Base-by-base conservation (phyloP, 2,329 filamentous ascomycete species). In the Aspergillus pseudoviridinutans region DNA sequence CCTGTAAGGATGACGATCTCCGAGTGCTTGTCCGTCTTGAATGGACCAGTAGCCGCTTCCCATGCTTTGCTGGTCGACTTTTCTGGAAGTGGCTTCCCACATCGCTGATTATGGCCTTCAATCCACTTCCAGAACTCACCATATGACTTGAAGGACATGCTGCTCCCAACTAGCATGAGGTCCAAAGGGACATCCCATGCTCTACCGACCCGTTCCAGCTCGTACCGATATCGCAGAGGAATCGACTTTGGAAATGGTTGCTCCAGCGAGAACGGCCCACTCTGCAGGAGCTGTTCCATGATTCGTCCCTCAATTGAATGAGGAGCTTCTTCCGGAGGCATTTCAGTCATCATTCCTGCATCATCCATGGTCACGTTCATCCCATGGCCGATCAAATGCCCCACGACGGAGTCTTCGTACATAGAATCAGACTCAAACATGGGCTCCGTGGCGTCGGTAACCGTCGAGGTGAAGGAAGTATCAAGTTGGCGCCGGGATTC, bases 1-100 rank as follows among this genome's bases (percentile, higher is more conserved):
- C 76, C 78, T 0, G 71, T 75, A 1, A 80, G 60, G 4, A 74
- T 69, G 2, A 79, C 73, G 5, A 71, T 70, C 55, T 74, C 72
- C 0, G 72, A 76, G 24, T 71, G 66, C 17, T 64, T 69, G 4
- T 68, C 67, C 4, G 69, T 67, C 35, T 67, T 68, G 38, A 75
- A 78, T 22, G 63, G 52, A 4, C 63, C 66, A 24, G 63, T 56
- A 2, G 74, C 74, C 4, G 65, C 60, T 49, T 76, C 68, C 74
- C 75, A 78, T 5, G 69, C 68, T 35, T 59, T 62, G 4, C 55
- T 49, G 2, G 64, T 61, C 0, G 73, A 64, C 57, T 65, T 74
- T 42, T 75, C 73, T 4, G 71, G 72, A 17, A 72, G 58, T 2
- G 59, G 55, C 2, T 59, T 68, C 3, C 56, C 62, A 42, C 53